Conservation (phyloP, 148 eudicot genomes). For the Polygonum aviculare region DNA sequence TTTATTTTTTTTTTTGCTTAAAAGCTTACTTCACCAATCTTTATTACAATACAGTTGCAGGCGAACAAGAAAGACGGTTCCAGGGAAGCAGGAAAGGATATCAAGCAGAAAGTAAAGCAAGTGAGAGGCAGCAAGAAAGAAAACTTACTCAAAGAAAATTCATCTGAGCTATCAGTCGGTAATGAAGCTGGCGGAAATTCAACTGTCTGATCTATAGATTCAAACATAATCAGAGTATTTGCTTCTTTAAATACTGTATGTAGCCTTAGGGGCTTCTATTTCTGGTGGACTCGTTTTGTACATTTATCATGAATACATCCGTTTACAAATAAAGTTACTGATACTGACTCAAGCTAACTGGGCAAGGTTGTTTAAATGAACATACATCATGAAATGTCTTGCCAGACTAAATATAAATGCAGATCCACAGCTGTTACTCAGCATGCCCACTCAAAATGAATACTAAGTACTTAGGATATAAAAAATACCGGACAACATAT, state of each 20-base stretch:
- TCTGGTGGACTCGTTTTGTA: slow-evolving; percentile 7
- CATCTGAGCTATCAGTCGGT: slow-evolving; percentile 15
- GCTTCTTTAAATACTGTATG: not conserved
- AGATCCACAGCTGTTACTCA: not conserved
- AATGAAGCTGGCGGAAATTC: not conserved
- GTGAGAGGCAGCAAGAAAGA: slow-evolving; percentile 17
- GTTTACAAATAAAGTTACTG: not conserved
- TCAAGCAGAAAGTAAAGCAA: slow-evolving; percentile 25
- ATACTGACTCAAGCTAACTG: not conserved
- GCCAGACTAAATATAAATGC: not conserved
- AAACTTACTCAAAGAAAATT: slow-evolving; percentile 16
- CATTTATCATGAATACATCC: slow-evolving; percentile 5
- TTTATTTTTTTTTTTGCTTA: too few relatives aligned
- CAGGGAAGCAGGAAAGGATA: slow-evolving; percentile 22
- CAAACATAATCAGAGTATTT: not conserved
- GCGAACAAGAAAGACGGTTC: slow-evolving; percentile 26
- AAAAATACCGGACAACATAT: not conserved
- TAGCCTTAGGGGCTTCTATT: not conserved
- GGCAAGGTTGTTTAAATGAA: not conserved
- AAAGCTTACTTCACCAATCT: not conserved
- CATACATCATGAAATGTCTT: not conserved
- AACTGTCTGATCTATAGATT: slow-evolving; percentile 11
- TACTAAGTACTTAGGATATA: not conserved
- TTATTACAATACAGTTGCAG: slow-evolving; percentile 14
- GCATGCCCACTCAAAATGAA: not conserved